Conservation (phyloP, 257 asterid species). For the Nicotiana benthamiana region DNA sequence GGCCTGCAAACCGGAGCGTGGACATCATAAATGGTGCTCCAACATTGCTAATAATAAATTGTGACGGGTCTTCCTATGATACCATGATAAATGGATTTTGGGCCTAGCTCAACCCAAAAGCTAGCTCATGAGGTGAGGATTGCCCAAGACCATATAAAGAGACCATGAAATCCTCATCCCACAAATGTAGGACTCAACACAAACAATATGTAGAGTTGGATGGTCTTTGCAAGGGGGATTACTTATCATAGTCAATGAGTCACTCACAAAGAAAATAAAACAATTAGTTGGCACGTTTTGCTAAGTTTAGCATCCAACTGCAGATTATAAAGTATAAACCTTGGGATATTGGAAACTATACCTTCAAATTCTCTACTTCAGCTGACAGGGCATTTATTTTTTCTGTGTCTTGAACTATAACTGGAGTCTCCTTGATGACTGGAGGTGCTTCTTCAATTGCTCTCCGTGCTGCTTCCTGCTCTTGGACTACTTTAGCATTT, state of each 20-base stretch:
- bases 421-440: conserved; percentile 93
- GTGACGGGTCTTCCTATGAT: too few relatives aligned
- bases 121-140: too few relatives aligned
- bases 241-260: neutral
- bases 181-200: too few relatives aligned
- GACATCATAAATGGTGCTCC: too few relatives aligned
- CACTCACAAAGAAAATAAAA: neutral
- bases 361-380: conserved; percentile 78
- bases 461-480: conserved; percentile 81
- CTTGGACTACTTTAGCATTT: conserved; percentile 69
- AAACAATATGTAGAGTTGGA: neutral
- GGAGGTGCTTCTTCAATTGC: conserved; percentile 99
- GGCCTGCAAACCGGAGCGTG: too few relatives aligned
- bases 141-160: too few relatives aligned
- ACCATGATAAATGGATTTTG: too few relatives aligned
- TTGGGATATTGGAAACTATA: conserved; percentile 17
- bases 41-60: too few relatives aligned
- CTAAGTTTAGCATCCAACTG: neutral
- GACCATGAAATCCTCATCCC: too few relatives aligned
- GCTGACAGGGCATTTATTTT: conserved; percentile 76
- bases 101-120: too few relatives aligned
- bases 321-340: neutral
- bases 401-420: conserved; percentile 79
- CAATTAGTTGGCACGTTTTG: neutral
- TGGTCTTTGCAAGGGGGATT: neutral